Percentiles rank a stretch among this genome's conserved stretches.
These are phyloP conservation scores for Paecilomyces sp. DNA, from an alignment of 2,329 filamentous ascomycete genomes.

Conservation along the genomic window DNA sequence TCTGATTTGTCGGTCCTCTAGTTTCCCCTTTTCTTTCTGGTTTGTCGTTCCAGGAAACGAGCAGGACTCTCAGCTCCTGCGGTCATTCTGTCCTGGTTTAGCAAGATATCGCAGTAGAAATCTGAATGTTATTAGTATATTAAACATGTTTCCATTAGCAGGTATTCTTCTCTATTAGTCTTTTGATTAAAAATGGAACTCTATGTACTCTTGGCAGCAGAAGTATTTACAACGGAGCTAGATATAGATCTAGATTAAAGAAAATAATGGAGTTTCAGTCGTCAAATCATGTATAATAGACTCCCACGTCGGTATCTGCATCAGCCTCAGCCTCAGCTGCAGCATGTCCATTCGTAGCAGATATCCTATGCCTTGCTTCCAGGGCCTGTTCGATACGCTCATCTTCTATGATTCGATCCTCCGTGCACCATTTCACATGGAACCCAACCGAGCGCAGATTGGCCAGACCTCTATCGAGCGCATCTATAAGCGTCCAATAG, in stretches of 20 bases:
- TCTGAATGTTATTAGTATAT: neutral
- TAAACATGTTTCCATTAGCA: neutral
- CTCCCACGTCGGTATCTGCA: neutral
- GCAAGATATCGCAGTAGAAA: neutral
- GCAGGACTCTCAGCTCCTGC: neutral
- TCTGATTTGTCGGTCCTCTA: neutral
- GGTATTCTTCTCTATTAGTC: neutral
- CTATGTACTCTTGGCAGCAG: neutral
- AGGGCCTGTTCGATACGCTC: constrained; percentile 21
- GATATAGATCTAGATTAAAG: too few relatives aligned
- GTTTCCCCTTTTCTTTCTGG: neutral
- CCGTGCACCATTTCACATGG: constrained; percentile 16
- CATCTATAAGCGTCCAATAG: constrained; percentile 12
- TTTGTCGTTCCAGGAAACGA: constrained; percentile 1
- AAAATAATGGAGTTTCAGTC: too few relatives aligned
- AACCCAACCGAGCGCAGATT: constrained; percentile 21
- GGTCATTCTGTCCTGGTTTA: neutral
- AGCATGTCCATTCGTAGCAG: neutral
- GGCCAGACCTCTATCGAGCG: constrained; percentile 14
- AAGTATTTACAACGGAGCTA: neutral
- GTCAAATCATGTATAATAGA: neutral
- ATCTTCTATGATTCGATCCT: constrained; percentile 13
- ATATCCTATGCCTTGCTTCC: constrained; percentile 8
- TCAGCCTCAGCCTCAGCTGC: neutral
- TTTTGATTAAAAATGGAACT: neutral